Evolutionary conservation across 2,329 filamentous ascomycete genomes (phyloP).

Genomic region (Claviceps digitariae): DNA sequence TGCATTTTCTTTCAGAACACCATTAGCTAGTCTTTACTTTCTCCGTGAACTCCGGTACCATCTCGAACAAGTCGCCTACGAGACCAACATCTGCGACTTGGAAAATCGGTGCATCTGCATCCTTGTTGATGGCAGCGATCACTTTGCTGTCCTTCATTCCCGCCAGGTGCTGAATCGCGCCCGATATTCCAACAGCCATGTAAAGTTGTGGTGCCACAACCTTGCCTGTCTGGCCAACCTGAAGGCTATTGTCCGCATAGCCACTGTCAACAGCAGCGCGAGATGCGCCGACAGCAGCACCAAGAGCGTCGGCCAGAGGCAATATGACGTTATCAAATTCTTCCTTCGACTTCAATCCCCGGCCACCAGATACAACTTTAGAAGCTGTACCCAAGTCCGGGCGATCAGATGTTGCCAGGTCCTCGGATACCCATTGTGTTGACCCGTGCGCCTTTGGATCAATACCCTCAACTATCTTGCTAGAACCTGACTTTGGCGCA

Average conservation of each 20-base stretch:
- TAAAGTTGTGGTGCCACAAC: constrained; percentile 95
- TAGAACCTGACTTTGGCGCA: constrained; percentile 57
- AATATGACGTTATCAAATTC: constrained; percentile 91
- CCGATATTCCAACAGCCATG: constrained; percentile 88
- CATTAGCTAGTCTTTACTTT: constrained; percentile 56
- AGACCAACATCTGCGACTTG: constrained; percentile 93
- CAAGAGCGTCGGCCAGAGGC: constrained; percentile 80
- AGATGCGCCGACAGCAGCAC: constrained; percentile 90
- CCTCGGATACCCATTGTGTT: constrained; percentile 87
- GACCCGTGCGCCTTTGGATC: constrained; percentile 65
- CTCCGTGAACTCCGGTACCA: constrained; percentile 89
- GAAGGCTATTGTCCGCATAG: constrained; percentile 95
- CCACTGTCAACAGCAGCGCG: constrained; percentile 92
- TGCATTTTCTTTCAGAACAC: constrained; percentile 5
- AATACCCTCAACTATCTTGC: constrained; percentile 63
- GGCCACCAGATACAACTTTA: constrained; percentile 83
- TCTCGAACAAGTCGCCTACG: constrained; percentile 90
- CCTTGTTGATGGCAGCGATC: constrained; percentile 98
- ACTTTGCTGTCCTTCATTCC: constrained; percentile 99
- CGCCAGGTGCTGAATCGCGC: constrained; percentile 93
- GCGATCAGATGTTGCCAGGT: constrained; percentile 83
- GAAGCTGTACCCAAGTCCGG: constrained; percentile 84
- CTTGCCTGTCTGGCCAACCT: constrained; percentile 97
- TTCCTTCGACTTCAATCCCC: constrained; percentile 94
- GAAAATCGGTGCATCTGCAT: constrained; percentile 93